A percentile compares a stretch with the other conserved stretches of the same genome.
Conservation (phyloP, 441 rosid species). For the Populus hybrid region DNA sequence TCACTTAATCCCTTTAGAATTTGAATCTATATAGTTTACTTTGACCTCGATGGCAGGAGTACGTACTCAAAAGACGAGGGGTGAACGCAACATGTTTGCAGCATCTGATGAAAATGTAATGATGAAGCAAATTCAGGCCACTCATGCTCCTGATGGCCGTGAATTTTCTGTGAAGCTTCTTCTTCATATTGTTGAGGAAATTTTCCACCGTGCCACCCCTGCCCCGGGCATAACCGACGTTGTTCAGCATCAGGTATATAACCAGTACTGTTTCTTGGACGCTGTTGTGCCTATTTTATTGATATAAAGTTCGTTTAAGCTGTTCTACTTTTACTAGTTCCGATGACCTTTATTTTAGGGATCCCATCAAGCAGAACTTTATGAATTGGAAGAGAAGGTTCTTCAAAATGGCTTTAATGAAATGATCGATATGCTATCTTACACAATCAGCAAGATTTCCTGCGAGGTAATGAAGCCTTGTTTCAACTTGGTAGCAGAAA, state of each 20-base stretch:
- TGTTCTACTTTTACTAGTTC: not conserved
- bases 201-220: constrained; percentile 36
- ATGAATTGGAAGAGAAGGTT: constrained; percentile 36
- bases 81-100: constrained; percentile 38
- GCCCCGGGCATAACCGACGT: not conserved
- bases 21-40: no score
- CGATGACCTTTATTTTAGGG: constrained; percentile 24
- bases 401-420: constrained; percentile 31
- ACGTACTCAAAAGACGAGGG: constrained; percentile 13
- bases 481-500: not conserved
- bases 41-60: constrained; percentile 12
- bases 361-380: constrained; percentile 21
- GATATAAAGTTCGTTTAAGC: not conserved
- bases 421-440: constrained; percentile 37
- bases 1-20: not conserved
- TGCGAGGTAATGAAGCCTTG: constrained; percentile 43
- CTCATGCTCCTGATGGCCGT: constrained; percentile 58
- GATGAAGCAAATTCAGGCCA: constrained; percentile 53
- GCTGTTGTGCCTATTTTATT: not conserved
- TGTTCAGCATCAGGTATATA: constrained; percentile 8
- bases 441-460: constrained; percentile 44
- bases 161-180: constrained; percentile 41
- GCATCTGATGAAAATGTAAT: constrained; percentile 54
- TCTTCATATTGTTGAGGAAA: constrained; percentile 52
- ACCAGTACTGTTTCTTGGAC: not conserved